A percentile compares a stretch with the other conserved stretches of the same genome.
Conservation (phyloP, 345 rosid genomes). For the Salix purpurea region DNA sequence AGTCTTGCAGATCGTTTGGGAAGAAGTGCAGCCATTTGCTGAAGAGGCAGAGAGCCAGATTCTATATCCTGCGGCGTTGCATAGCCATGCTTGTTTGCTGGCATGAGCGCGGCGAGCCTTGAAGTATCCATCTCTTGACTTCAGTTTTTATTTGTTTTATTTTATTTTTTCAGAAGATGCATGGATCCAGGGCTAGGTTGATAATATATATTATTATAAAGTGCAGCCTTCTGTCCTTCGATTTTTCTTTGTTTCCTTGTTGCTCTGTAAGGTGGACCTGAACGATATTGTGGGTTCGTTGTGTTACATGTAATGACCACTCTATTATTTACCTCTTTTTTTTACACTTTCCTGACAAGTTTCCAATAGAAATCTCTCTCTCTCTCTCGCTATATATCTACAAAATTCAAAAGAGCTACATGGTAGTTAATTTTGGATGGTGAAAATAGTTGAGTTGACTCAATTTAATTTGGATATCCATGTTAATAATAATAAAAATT, state of each 20-base stretch:
- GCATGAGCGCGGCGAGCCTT: constrained; percentile 27
- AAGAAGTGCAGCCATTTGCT: constrained; percentile 70
- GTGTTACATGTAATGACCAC: background rate
- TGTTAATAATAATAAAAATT: too few relatives aligned
- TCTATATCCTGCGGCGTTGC: constrained; percentile 81
- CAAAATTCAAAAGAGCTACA: too few relatives aligned
- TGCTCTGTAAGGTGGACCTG: background rate
- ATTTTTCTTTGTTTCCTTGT: background rate
- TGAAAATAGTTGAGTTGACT: too few relatives aligned
- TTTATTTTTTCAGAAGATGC: background rate
- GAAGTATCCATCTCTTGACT: background rate
- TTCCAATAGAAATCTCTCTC: background rate
- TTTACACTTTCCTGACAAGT: background rate
- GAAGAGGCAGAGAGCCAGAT: constrained; percentile 72
- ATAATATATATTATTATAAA: too few relatives aligned
- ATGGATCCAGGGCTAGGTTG: background rate
- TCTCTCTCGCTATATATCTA: background rate
- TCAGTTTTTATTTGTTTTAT: too few relatives aligned
- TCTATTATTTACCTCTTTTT: background rate
- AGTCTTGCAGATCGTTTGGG: constrained; percentile 54
- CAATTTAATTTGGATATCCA: too few relatives aligned
- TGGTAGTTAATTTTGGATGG: too few relatives aligned
- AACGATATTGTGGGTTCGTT: background rate
- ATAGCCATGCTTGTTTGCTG: constrained; percentile 71
- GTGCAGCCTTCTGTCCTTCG: background rate